Conservation (phyloP, 192 early-diverging fungal species). For the Linnemannia exigua region DNA sequence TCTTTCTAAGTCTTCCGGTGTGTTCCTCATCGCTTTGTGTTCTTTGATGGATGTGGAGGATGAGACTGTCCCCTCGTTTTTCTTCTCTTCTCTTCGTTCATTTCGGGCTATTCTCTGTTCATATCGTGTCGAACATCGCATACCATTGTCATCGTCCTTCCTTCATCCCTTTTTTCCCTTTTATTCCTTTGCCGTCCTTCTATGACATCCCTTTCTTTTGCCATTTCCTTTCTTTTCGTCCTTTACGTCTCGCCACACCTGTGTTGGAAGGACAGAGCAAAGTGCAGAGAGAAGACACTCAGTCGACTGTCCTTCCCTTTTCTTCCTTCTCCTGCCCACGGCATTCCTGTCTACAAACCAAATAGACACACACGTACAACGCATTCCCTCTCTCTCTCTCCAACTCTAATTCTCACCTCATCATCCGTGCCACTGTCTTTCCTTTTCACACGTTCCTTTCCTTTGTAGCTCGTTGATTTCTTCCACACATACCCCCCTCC, state of each 20-base stretch:
- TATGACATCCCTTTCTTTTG: not conserved
- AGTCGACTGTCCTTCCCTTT: not conserved
- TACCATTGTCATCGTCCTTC: not conserved
- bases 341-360: not conserved
- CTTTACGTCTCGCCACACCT: not conserved
- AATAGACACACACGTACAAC: not conserved
- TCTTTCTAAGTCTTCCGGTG: slow-evolving; percentile 12
- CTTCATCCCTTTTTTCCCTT: not conserved
- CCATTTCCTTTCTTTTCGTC: not conserved
- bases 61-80: not conserved
- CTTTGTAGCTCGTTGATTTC: not conserved
- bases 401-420: not conserved
- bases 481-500: too few relatives aligned
- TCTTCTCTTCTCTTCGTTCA: not conserved
- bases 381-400: too few relatives aligned
- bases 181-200: too few relatives aligned
- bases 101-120: not conserved
- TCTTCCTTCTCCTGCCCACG: not conserved
- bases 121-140: not conserved
- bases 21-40: slow-evolving; percentile 3
- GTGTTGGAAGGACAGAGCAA: not conserved
- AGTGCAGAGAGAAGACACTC: not conserved
- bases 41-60: not conserved
- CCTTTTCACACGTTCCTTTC: not conserved
- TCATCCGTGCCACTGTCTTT: not conserved